Base-by-base conservation (phyloP, 768 basidiomycete genomes). In the Phylloporus arenicola region DNA sequence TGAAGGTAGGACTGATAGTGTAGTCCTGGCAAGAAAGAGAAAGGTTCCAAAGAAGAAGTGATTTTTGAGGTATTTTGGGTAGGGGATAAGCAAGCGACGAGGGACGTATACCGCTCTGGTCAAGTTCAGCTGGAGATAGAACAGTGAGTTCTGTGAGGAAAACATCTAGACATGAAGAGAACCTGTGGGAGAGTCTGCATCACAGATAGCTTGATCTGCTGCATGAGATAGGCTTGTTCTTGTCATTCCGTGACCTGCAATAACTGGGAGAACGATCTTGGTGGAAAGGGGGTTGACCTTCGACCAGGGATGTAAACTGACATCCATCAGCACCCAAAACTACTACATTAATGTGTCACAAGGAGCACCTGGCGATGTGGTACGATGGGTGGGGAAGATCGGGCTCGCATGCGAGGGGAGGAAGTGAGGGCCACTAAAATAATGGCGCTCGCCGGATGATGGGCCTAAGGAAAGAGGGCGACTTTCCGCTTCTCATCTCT, bases 161-260 rank as follows among this genome's bases (percentile, higher is more conserved):
- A 12, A 69, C 73, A 29, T 77, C 70, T 44, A 73, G 63, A 55
- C 79, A 84, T 1, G 80, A 73, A 77, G 57, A 11, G 67, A 59
- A 2, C 75, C 78, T 2, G 65, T 59, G 4, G 74, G 63, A 12
- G 74, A 71, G 24, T 65, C 61, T 16, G 75, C 73, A 52, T 78
- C 77, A 27, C 56, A 62, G 17, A 75, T 48, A 6, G 75, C 74
- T 57, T 72, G 73, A 22, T 69, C 64, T 7, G 64, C 64, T 14
- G 69, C 67, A 29, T 64, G 60, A 14, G 54, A 47, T 24, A 70
- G 53, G 42, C 68, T 69, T 20, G 68, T 53, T 12, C 64, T 63
- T 11, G 69, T 44, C 3, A 74, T 71, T 3, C 79, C 82, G 57
- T 84, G 82, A 6, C 82, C 81, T 39, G 77, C 71, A 56, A 84